These are phyloP conservation scores for Phytophthora chlamydospora DNA, from an alignment of 352 stramenopile species.

Conservation along the genomic window DNA sequence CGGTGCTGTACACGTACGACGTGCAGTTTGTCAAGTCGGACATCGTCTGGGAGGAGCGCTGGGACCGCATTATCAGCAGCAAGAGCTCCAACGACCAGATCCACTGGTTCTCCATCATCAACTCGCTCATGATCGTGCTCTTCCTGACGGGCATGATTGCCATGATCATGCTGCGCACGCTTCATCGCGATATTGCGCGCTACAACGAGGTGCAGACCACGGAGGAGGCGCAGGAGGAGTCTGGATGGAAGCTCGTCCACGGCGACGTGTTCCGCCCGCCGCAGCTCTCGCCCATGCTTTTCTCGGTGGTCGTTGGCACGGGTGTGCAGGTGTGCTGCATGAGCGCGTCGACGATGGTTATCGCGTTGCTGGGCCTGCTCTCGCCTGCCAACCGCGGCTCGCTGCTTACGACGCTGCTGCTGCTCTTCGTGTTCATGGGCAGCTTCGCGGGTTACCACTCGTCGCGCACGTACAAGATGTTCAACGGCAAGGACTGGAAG, in stretches of 20 bases:
- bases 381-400: conserved; percentile 97
- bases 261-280: conserved; percentile 99
- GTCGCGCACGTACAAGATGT: conserved; percentile 98
- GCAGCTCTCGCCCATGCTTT: conserved; percentile 92
- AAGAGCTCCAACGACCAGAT: conserved; percentile 98
- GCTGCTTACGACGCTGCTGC: conserved; percentile 95
- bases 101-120: conserved; percentile 99
- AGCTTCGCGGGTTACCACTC: conserved; percentile 97
- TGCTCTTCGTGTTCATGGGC: conserved; percentile 99
- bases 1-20: conserved; percentile 99
- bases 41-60: conserved; percentile 97
- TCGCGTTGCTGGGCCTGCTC: conserved; percentile 94
- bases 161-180: conserved; percentile 99
- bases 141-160: conserved; percentile 99
- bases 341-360: conserved; percentile 95
- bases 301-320: conserved; percentile 95
- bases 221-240: conserved; percentile 96
- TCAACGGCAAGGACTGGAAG: conserved; percentile 98
- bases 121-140: conserved; percentile 99
- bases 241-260: conserved; percentile 97
- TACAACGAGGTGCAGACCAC: conserved; percentile 97
- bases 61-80: conserved; percentile 99
- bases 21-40: conserved; percentile 96
- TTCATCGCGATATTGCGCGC: conserved; percentile 97
- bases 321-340: conserved; percentile 97